Evolutionary conservation across 768 basidiomycete genomes (phyloP), one percentile per base, ranked within the genome.

Genomic region (Suillus cothurnatus): DNA sequence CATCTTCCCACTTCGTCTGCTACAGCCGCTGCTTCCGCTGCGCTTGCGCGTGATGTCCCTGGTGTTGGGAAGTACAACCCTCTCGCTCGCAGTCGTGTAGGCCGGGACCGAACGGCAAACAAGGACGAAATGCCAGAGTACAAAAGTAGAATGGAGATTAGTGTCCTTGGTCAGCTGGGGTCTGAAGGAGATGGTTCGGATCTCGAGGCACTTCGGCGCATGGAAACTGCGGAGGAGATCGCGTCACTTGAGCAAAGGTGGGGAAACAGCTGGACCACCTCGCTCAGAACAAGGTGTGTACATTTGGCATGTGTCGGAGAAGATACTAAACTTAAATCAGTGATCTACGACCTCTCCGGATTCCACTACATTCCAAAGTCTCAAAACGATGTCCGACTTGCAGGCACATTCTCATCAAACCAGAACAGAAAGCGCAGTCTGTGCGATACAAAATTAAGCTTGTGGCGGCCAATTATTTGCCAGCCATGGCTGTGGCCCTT

Each of bases 401-500:
- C 74, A 89, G 93, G 21, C 97, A 99, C 76, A 97, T 99, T 70
- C 86, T 99, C 67, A 97, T 98, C 78, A 97, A 98, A 75, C 97
- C 97, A 4, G 97, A 99, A 75, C 92, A 96, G 73, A 99, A 99
- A 74, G 91, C 95, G 0, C 94, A 95, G 70, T 95, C 93, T 21
- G 91, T 93, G 43, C 88, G 94, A 21, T 98, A 90, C 84, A 98
- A 98, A 79, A 98, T 99, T 79, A 99, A 99, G 77, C 88, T 99
- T 60, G 93, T 97, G 64, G 97, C 97, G 0, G 88, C 93, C 34
- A 97, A 92, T 74, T 99, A 99, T 77, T 82, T 99, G 19, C 97
- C 97, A 0, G 86, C 90, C 3, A 92, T 99, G 38, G 85, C 88
- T 7, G 86, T 94, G 41, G 77, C 84, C 43, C 81, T 93, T 39